Evolutionary conservation across 345 rosid genomes (phyloP).

Genomic region (Acer negundo): DNA sequence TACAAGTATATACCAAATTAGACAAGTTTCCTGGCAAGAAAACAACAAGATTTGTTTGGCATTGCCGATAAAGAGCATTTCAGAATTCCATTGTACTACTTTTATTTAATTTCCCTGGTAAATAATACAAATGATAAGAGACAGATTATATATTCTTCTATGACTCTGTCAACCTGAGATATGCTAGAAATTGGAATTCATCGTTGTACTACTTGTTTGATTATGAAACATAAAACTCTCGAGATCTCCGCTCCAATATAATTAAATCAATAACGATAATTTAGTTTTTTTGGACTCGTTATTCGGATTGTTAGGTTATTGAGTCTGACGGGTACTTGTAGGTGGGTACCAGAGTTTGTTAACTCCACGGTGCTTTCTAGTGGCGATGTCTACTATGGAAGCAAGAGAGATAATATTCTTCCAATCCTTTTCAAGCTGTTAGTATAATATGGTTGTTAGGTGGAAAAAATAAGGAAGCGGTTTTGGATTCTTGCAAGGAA

Average conservation of each 20-base stretch:
- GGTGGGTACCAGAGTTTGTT: conserved; percentile 1
- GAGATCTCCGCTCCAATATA: conserved; percentile 3
- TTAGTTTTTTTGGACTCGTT: conserved; percentile 7
- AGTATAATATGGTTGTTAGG: neutral
- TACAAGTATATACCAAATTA: neutral
- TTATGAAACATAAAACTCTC: neutral
- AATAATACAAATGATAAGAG: neutral
- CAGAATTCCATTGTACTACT: neutral
- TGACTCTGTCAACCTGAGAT: neutral
- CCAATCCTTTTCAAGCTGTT: neutral
- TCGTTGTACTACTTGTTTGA: neutral
- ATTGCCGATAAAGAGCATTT: neutral
- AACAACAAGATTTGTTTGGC: neutral
- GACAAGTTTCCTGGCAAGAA: neutral
- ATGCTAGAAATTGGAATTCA: neutral
- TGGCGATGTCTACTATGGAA: conserved; percentile 19
- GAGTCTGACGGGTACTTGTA: neutral
- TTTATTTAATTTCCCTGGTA: neutral
- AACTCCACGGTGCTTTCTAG: neutral
- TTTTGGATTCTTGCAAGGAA: neutral
- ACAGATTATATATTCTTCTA: neutral
- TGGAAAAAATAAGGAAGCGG: neutral
- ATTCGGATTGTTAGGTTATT: neutral
- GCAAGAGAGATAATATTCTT: conserved; percentile 5
- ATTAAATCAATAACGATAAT: neutral